Conservation (phyloP, 108 stramenopile genomes). For the Aurantiochytrium sp. region DNA sequence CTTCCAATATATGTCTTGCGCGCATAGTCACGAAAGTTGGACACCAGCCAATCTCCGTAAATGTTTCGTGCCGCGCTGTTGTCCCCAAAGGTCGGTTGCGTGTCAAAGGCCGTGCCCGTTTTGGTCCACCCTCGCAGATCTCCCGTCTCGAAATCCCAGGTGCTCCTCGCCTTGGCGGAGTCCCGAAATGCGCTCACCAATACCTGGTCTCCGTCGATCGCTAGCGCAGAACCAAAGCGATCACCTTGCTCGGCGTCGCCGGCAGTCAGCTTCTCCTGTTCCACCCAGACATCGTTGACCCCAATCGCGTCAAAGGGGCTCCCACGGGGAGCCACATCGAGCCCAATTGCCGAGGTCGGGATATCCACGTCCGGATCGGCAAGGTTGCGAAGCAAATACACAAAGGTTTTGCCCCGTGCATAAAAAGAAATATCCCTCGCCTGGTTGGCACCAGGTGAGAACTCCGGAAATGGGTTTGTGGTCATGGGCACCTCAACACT, state of each 20-base stretch:
- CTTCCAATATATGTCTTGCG: not conserved
- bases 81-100: slow-evolving; percentile 70
- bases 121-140: slow-evolving; percentile 58
- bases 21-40: not conserved
- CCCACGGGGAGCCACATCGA: slow-evolving; percentile 33
- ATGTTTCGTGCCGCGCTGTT: slow-evolving; percentile 49
- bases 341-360: slow-evolving; percentile 26
- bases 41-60: slow-evolving; percentile 31
- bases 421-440: not conserved
- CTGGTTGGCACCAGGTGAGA: not conserved
- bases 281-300: slow-evolving; percentile 11
- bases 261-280: slow-evolving; percentile 32
- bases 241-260: slow-evolving; percentile 34
- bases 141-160: slow-evolving; percentile 78
- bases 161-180: slow-evolving; percentile 47
- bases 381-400: not conserved
- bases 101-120: slow-evolving; percentile 61
- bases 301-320: not conserved
- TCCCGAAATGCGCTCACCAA: slow-evolving; percentile 56
- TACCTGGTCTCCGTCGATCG: slow-evolving; percentile 35
- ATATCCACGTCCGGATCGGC: not conserved
- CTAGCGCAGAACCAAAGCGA: slow-evolving; percentile 42
- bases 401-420: not conserved
- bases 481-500: not conserved
- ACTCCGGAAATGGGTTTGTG: slow-evolving; percentile 16